Conservation (phyloP, 768 basidiomycete species). For the Tremella yokohamensis region DNA sequence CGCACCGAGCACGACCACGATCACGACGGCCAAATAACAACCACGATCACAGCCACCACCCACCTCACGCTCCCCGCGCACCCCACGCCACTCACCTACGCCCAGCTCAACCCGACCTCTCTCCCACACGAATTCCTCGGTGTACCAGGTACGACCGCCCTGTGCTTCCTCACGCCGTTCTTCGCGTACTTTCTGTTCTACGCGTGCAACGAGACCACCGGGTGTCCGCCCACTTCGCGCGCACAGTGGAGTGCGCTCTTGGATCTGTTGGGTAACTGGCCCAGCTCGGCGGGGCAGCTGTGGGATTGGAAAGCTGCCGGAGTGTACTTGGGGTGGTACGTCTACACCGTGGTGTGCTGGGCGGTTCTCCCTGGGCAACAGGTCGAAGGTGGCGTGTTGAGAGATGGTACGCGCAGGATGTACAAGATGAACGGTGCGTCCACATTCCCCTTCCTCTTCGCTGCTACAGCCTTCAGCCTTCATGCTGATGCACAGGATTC, state of each 20-base stretch:
- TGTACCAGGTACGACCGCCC: slow-evolving; percentile 31
- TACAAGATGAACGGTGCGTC: slow-evolving; percentile 93
- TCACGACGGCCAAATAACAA: slow-evolving; percentile 24
- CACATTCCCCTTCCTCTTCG: background rate
- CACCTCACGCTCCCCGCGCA: slow-evolving; percentile 43
- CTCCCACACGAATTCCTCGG: slow-evolving; percentile 47
- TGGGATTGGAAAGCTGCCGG: slow-evolving; percentile 77
- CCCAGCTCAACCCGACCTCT: slow-evolving; percentile 44
- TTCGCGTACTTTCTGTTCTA: slow-evolving; percentile 46
- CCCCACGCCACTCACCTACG: slow-evolving; percentile 42
- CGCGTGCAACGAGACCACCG: slow-evolving; percentile 45
- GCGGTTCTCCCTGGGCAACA: slow-evolving; percentile 68
- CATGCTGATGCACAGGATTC: slow-evolving; percentile 64
- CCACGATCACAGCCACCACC: slow-evolving; percentile 46
- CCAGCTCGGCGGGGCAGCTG: slow-evolving; percentile 55
- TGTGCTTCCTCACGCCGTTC: slow-evolving; percentile 40
- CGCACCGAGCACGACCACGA: slow-evolving; percentile 1
- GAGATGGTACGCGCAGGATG: slow-evolving; percentile 69
- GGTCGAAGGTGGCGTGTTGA: slow-evolving; percentile 66
- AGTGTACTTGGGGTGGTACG: slow-evolving; percentile 84
- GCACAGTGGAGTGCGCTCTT: slow-evolving; percentile 26
- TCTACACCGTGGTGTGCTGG: slow-evolving; percentile 81
- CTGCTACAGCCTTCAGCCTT: background rate
- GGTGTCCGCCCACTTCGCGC: slow-evolving; percentile 39
- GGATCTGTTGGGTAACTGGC: slow-evolving; percentile 33